These are phyloP conservation scores for Allium fistulosum DNA, from an alignment of 106 monocot genomes.

Conservation along the genomic window DNA sequence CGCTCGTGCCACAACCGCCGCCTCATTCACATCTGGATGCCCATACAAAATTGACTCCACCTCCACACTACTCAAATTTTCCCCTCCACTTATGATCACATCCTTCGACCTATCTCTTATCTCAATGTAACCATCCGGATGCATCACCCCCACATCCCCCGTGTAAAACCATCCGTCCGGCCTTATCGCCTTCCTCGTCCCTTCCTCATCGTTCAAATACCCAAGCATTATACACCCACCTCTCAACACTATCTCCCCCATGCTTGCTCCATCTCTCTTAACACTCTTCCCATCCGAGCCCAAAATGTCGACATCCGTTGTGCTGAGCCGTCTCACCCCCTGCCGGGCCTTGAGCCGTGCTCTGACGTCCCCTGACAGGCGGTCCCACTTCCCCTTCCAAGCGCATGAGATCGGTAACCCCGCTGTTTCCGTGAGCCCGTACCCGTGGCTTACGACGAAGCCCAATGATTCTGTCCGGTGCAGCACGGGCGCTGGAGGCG, in stretches of 20 bases:
- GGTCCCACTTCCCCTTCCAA: constrained; percentile 68
- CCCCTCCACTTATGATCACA: constrained; percentile 81
- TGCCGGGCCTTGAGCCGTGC: constrained; percentile 57
- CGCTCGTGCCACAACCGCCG: constrained; percentile 70
- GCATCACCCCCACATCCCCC: constrained; percentile 73
- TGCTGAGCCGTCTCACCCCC: constrained; percentile 28
- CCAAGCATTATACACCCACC: constrained; percentile 68
- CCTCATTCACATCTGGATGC: constrained; percentile 75
- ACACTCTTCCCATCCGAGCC: constrained; percentile 20
- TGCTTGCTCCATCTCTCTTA: constrained; percentile 17
- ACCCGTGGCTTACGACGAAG: constrained; percentile 35
- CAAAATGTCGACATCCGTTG: constrained; percentile 27
- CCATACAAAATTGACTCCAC: constrained; percentile 57
- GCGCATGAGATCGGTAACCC: constrained; percentile 47
- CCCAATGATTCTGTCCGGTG: constrained; percentile 26
- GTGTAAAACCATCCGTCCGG: constrained; percentile 75
- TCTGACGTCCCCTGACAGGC: constrained; percentile 32
- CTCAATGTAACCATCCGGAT: constrained; percentile 54
- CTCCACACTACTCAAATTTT: constrained; percentile 65
- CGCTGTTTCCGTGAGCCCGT: constrained; percentile 47
- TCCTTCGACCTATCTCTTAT: constrained; percentile 66
- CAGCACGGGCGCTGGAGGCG: constrained; percentile 36
- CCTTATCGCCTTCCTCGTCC: constrained; percentile 22
- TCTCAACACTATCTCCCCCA: constrained; percentile 61
- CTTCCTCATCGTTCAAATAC: constrained; percentile 56